Conservation (phyloP, 192 early-diverging fungal genomes). For the Linnemannia elongata region DNA sequence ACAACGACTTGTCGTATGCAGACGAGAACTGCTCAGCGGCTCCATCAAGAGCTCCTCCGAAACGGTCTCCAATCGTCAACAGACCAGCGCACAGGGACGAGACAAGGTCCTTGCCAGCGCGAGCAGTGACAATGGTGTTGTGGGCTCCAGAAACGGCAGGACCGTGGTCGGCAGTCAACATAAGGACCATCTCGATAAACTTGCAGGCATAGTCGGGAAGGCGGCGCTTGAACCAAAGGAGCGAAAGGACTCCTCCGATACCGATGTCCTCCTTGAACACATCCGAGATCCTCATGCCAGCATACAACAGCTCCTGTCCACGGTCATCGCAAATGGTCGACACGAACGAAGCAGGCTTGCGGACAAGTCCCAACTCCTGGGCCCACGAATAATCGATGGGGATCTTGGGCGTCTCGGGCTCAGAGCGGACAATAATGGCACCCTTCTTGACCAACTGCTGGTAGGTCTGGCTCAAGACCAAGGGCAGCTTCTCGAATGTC, state of each 20-base stretch:
- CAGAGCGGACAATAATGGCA: conserved; percentile 76
- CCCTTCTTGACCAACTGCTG: conserved; percentile 79
- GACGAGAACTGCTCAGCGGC: conserved; percentile 92
- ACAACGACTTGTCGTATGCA: conserved; percentile 94
- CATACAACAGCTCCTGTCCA: conserved; percentile 98
- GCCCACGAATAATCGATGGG: conserved; percentile 99
- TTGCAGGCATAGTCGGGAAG: conserved; percentile 94
- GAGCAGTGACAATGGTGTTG: conserved; percentile 92
- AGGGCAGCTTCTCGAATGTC: conserved; percentile 95
- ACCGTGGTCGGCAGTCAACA: conserved; percentile 99
- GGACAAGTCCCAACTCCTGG: conserved; percentile 96
- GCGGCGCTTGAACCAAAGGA: conserved; percentile 99
- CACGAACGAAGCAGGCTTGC: conserved; percentile 98
- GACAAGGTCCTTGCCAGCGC: conserved; percentile 98
- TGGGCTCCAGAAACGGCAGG: conserved; percentile 95
- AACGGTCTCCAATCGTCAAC: conserved; percentile 97
- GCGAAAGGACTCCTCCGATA: conserved; percentile 95
- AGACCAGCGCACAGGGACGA: conserved; percentile 96
- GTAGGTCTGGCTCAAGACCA: conserved; percentile 84
- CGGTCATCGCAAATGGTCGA: conserved; percentile 99
- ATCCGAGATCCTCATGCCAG: conserved; percentile 98
- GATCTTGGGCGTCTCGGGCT: conserved; percentile 97
- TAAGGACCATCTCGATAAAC: conserved; percentile 99
- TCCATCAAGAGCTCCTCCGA: conserved; percentile 97
- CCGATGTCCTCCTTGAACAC: conserved; percentile 99